Evolutionary conservation across 306 rosid genomes (phyloP), one percentile per base, ranked within the genome.

Genomic region (Echinosophora koreensis): DNA sequence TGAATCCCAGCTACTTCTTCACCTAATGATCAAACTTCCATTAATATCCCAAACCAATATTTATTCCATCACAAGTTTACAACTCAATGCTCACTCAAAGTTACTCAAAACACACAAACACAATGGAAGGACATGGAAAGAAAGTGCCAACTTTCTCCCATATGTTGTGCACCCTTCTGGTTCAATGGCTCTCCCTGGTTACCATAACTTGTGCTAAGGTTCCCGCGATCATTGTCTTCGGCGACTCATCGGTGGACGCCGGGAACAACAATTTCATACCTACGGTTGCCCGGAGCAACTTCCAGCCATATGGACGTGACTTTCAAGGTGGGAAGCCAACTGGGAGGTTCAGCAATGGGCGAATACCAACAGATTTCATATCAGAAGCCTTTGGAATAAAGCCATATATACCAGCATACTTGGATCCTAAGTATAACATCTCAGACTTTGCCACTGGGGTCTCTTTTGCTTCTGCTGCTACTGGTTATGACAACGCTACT

Each of bases 391-490:
- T 92, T 22, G 90, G 93, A 32, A 59, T 90, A 15, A 92, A 87
- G 75, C 74, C 87, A 1, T 68, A 46, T 1, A 51, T 92, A 8
- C 96, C 96, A 5, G 90, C 97, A 8, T 92, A 90, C 82, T 87
- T 92, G 86, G 96, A 92, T 72, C 92, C 96, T 5, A 38, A 81
- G 4, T 90, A 80, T 16, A 85, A 84, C 14, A 90, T 90, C 8
- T 81, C 97, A 1, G 89, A 90, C 71, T 92, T 90, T 30, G 88
- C 93, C 71, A 81, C 81, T 9, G 96, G 97, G 0, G 90, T 92
- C 82, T 79, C 93, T 14, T 92, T 92, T 77, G 97, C 90, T 72
- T 92, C 97, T 66, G 96, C 97, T 27, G 97, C 88, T 7, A 80
- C 89, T 66, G 97, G 97, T 44, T 92, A 88, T 57, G 97, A 92